These are phyloP conservation scores for Mucor irregularis DNA, from an alignment of 371 early-diverging fungal genomes.

Conservation along the genomic window DNA sequence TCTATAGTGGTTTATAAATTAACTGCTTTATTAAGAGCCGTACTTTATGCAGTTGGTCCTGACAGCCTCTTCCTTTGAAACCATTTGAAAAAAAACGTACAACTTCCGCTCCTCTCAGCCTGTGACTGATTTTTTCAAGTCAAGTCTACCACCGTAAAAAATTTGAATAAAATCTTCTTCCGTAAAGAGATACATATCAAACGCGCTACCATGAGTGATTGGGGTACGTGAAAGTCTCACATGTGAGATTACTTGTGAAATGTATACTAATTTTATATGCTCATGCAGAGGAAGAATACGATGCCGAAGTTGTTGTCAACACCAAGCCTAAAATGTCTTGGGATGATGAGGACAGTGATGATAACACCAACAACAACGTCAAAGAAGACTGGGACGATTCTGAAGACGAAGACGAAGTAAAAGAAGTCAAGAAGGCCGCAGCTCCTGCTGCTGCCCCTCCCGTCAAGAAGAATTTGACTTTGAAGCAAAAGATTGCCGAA, in stretches of 20 bases:
- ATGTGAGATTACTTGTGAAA: no score
- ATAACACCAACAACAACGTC: slow-evolving; percentile 43
- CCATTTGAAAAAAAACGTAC: no score
- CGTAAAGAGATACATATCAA: background rate
- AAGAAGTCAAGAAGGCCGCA: slow-evolving; percentile 3
- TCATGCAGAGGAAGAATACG: slow-evolving; percentile 41
- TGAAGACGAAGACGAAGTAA: slow-evolving; percentile 59
- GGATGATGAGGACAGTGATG: slow-evolving; percentile 86
- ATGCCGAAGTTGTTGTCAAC: slow-evolving; percentile 28
- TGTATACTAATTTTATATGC: no score
- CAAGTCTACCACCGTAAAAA: no score
- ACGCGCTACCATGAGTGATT: slow-evolving; percentile 68
- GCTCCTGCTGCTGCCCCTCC: slow-evolving; percentile 43
- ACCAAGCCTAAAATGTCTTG: slow-evolving; percentile 50
- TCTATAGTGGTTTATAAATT: no score
- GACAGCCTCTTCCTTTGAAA: no score
- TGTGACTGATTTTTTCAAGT: no score
- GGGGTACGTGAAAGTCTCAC: slow-evolving; percentile 58
- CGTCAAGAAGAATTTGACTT: slow-evolving; percentile 24
- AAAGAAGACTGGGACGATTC: slow-evolving; percentile 77
- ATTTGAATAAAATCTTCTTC: no score
- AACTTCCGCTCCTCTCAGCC: no score
- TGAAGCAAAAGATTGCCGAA: slow-evolving; percentile 73
- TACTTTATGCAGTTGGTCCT: no score
- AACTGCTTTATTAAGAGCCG: no score